A percentile compares a stretch with the other conserved stretches of the same genome.
Conservation (phyloP, 2,329 filamentous ascomycete genomes). For the Chaetomiaceae sp. region DNA sequence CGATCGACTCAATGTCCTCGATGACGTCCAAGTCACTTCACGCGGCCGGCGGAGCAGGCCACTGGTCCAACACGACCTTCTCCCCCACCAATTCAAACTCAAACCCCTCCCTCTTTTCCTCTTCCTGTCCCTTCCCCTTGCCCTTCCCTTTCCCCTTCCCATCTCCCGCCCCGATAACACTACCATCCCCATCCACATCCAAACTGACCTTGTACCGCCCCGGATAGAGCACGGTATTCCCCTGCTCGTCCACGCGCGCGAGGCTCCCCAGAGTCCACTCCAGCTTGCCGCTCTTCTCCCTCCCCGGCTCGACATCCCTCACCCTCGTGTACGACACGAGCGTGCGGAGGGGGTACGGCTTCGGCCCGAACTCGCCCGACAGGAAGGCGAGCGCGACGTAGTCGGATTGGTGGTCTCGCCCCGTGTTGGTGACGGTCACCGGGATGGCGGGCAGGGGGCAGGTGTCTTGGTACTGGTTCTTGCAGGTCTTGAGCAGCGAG, state of each 20-base stretch:
- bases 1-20: too few species aligned
- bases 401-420: conserved; percentile 41
- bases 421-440: conserved; percentile 44
- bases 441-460: conserved; percentile 39
- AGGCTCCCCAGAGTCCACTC: conserved; percentile 44
- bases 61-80: conserved; percentile 36
- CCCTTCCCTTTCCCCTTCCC: too few species aligned
- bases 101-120: conserved; percentile 35
- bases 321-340: conserved; percentile 46
- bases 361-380: conserved; percentile 39
- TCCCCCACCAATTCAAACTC: conserved; percentile 44
- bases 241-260: conserved; percentile 43
- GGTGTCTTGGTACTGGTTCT: conserved; percentile 37
- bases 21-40: too few species aligned
- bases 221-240: conserved; percentile 50
- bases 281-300: conserved; percentile 32
- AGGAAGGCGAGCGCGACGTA: conserved; percentile 49
- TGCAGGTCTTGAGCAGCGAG: conserved; percentile 30
- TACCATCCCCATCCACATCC: conserved; percentile 28
- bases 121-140: neutral
- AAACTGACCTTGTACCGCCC: conserved; percentile 45
- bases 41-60: conserved; percentile 12
- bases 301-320: conserved; percentile 32
- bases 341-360: conserved; percentile 47
- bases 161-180: neutral